These are phyloP conservation scores for Eucalyptus victrix DNA, from an alignment of 345 rosid species.

Conservation along the genomic window DNA sequence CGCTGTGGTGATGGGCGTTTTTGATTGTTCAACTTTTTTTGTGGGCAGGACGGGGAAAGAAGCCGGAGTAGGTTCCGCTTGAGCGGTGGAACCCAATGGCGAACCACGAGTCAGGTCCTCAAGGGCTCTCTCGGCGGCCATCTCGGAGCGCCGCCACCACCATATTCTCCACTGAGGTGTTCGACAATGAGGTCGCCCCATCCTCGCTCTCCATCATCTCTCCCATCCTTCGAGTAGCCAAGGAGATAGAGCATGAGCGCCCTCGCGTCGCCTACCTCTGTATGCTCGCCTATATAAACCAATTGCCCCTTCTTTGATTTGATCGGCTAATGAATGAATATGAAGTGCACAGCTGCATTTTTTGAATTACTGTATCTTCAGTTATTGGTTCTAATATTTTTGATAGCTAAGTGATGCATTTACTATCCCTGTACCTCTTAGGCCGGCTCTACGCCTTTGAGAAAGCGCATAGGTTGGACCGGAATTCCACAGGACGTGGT, in stretches of 20 bases:
- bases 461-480: constrained; percentile 80
- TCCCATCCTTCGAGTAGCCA: constrained; percentile 82
- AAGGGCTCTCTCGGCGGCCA: constrained; percentile 50
- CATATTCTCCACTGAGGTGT: constrained; percentile 81
- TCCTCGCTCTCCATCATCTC: constrained; percentile 77
- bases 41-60: not conserved
- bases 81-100: not conserved
- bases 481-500: constrained; percentile 65
- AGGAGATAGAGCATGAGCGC: constrained; percentile 82
- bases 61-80: not conserved
- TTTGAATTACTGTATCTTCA: not conserved
- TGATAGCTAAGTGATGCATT: not conserved
- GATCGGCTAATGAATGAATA: not conserved
- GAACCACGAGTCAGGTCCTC: constrained; percentile 1
- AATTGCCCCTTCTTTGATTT: not conserved
- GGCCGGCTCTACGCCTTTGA: constrained; percentile 91
- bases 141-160: constrained; percentile 85
- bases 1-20: not conserved
- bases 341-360: not conserved
- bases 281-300: constrained; percentile 4
- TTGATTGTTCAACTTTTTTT: not conserved
- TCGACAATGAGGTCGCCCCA: constrained; percentile 90
- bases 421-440: not conserved
- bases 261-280: constrained; percentile 98
- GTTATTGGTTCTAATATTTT: not conserved